phyloP scores from a whole-genome alignment of 805 yeast species.

The Candida chauliodis region DNA sequence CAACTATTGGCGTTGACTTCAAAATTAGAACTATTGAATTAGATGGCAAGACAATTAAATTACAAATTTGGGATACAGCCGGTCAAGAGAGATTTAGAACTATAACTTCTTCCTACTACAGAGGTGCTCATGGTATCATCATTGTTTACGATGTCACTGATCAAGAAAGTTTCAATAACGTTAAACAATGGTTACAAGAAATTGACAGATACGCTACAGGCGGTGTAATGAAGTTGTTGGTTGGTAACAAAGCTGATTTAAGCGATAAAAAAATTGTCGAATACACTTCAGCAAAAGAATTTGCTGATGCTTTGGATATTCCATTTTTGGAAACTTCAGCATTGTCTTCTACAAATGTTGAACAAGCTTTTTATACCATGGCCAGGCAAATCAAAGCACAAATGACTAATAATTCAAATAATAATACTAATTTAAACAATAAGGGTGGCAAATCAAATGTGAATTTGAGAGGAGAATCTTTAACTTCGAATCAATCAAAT shows the following conservation, averaged over 20 bases:
- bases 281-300: slow-evolving; percentile 93
- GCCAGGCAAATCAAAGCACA: slow-evolving; percentile 97
- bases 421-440: slow-evolving; percentile 29
- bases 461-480: slow-evolving; percentile 66
- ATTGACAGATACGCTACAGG: slow-evolving; percentile 98
- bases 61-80: slow-evolving; percentile 99
- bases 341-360: slow-evolving; percentile 91
- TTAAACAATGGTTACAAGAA: slow-evolving; percentile 97
- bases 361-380: slow-evolving; percentile 98
- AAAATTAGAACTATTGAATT: slow-evolving; percentile 84
- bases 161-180: slow-evolving; percentile 93
- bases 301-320: slow-evolving; percentile 90
- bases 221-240: slow-evolving; percentile 91
- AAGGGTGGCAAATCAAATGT: slow-evolving; percentile 65
- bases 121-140: slow-evolving; percentile 98
- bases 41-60: slow-evolving; percentile 94
- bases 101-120: slow-evolving; percentile 92
- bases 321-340: slow-evolving; percentile 97
- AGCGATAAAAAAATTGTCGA: slow-evolving; percentile 93
- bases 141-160: slow-evolving; percentile 98
- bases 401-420: slow-evolving; percentile 59
- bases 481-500: slow-evolving; percentile 37
- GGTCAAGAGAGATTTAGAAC: slow-evolving; percentile 99
- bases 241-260: slow-evolving; percentile 95
- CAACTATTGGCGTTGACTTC: slow-evolving; percentile 98